A percentile compares a stretch with the other conserved stretches of the same genome.
Conservation (phyloP, 2,329 filamentous ascomycete genomes). For the Hirsutella thompsonii region DNA sequence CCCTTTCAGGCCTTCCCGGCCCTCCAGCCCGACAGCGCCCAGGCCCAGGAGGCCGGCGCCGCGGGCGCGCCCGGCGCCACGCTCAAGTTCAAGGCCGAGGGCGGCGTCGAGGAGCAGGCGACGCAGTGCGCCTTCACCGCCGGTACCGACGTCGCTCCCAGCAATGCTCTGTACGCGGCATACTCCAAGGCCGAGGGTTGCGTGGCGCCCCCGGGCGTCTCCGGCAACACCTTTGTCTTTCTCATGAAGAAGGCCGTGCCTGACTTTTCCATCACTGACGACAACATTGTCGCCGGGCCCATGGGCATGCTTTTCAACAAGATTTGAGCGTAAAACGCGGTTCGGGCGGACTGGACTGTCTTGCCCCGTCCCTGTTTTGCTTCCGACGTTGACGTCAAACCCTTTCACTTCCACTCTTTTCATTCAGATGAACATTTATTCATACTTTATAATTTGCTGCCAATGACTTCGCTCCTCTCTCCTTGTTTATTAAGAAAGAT, state of each 20-base stretch:
- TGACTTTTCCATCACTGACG: slow-evolving; percentile 41
- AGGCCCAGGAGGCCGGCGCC: slow-evolving; percentile 24
- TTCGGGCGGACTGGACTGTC: no score
- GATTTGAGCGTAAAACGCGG: no score
- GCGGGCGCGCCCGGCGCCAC: slow-evolving; percentile 15
- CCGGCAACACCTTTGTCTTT: slow-evolving; percentile 54
- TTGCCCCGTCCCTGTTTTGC: no score
- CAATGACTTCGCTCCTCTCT: no score
- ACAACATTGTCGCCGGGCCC: slow-evolving; percentile 53
- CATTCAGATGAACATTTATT: no score
- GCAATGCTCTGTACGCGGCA: slow-evolving; percentile 45
- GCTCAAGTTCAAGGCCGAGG: slow-evolving; percentile 32
- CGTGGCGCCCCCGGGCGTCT: slow-evolving; percentile 46
- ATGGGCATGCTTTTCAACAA: slow-evolving; percentile 30
- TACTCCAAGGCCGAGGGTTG: slow-evolving; percentile 42
- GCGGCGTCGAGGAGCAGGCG: slow-evolving; percentile 19
- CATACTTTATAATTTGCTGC: no score
- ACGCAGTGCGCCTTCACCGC: slow-evolving; percentile 56
- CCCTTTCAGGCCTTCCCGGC: slow-evolving; percentile 49
- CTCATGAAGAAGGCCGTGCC: slow-evolving; percentile 42
- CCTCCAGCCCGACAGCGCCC: slow-evolving; percentile 31
- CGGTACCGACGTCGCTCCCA: slow-evolving; percentile 36
- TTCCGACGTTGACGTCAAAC: no score
- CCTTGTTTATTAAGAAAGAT: no score
- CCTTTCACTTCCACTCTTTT: no score